Percentiles rank a stretch among this genome's conserved stretches.
Conservation (phyloP, 2,329 filamentous ascomycete genomes). For the Aspergillus hiratsukae region DNA sequence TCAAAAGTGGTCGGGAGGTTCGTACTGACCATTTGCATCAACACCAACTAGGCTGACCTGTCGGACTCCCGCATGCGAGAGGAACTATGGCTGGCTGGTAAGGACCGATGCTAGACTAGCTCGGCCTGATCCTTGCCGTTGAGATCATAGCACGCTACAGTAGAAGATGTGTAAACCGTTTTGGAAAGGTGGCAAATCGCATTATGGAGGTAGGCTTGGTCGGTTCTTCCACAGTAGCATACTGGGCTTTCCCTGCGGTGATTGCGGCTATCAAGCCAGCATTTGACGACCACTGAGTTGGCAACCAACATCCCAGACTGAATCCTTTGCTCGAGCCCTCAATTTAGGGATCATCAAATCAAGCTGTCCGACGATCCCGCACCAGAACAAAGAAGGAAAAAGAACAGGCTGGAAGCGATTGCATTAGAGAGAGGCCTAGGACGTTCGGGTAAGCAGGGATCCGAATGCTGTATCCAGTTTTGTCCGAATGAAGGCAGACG, state of each 20-base stretch:
- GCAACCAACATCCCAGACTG: slow-evolving; percentile 26
- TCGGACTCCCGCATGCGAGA: neutral
- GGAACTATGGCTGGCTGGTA: slow-evolving; percentile 20
- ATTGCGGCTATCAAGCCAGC: slow-evolving; percentile 19
- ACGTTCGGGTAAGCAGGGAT: slow-evolving; percentile 15
- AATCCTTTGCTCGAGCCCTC: slow-evolving; percentile 17
- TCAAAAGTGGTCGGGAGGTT: neutral
- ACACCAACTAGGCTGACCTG: neutral
- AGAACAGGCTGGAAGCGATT: slow-evolving; percentile 6
- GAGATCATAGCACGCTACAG: slow-evolving; percentile 19
- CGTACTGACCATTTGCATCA: neutral
- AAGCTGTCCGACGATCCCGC: slow-evolving; percentile 20
- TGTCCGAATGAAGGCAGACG: slow-evolving; percentile 11
- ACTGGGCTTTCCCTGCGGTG: slow-evolving; percentile 10
- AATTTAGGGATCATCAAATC: slow-evolving; percentile 15
- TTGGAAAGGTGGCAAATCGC: slow-evolving; percentile 26
- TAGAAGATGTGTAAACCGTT: slow-evolving; percentile 15
- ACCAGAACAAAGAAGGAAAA: slow-evolving; percentile 12
- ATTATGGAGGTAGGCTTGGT: slow-evolving; percentile 20
- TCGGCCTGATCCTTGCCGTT: slow-evolving; percentile 24
- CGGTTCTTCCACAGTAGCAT: slow-evolving; percentile 15
- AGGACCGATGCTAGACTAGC: slow-evolving; percentile 16
- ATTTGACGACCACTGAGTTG: slow-evolving; percentile 24
- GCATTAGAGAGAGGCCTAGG: slow-evolving; percentile 9
- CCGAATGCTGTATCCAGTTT: slow-evolving; percentile 5